Evolutionary conservation across 805 yeast species (phyloP), one percentile per base, ranked within the genome.

Genomic region (Candida morakotiae): DNA sequence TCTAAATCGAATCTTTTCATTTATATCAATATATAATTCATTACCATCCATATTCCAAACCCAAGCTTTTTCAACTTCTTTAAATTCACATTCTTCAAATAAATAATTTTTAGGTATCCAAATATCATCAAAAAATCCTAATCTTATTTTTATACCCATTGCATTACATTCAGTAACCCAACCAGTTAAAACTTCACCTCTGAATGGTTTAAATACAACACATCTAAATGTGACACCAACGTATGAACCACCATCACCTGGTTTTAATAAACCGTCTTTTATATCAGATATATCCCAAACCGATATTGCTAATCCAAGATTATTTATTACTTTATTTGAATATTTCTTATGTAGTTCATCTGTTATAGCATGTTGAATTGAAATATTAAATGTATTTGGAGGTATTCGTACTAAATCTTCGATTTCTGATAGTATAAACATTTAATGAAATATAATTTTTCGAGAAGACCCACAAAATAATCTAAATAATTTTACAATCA

Each of bases 241-340:
- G 50, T 72, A 89, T 4, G 87, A 73, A 1, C 89, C 87, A 7
- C 98, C 98, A 60, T 93, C 98, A 7, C 98, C 98, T 1, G 96
- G 96, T 50, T 80, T 83, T 42, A 93, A 68, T 45, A 86, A 70
- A 4, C 98, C 98, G 49, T 93, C 98, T 34, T 85, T 86, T 18
- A 84, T 79, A n/a, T 73, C 73, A 31, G 81, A 61, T 3, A 93
- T 56, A 55, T 93, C 98, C 81, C 91, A 91, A 13, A 91, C 72
- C 2, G 93, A 72, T 13, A 93, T 64, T 30, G 87, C 89, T 2
- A 93, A 71, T 1, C 99, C 99, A 14, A 88, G 67, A 52, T 83
- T 83, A 35, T 82, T 83, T 29, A 93, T 75, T 39, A 93, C 81
- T 51, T 83, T 85, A 61, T 93, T 91, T 34, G 96, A 77, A 54